These are phyloP conservation scores for Yamadazyma tumulicola DNA, from an alignment of 805 yeast genomes.

Conservation along the genomic window DNA sequence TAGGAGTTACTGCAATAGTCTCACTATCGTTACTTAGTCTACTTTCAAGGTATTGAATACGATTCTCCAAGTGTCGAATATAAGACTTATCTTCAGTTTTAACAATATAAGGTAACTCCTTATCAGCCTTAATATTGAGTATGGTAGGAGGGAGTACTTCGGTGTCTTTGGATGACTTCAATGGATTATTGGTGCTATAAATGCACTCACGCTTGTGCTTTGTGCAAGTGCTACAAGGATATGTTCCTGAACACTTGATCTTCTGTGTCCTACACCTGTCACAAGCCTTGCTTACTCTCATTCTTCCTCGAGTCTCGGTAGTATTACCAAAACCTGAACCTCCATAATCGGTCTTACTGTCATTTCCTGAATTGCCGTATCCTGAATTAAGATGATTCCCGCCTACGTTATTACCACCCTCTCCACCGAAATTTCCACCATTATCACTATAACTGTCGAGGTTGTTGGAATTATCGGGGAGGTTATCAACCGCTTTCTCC, in stretches of 20 bases:
- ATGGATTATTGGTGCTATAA: slow-evolving; percentile 12
- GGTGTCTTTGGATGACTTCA: background rate
- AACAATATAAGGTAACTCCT: slow-evolving; percentile 10
- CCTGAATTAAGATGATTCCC: too few relatives aligned
- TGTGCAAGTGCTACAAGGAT: slow-evolving; percentile 48
- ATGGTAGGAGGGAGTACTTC: slow-evolving; percentile 7
- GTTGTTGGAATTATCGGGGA: too few relatives aligned
- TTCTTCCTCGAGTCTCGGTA: slow-evolving; percentile 16
- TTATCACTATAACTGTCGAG: too few relatives aligned
- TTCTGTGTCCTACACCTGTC: slow-evolving; percentile 53
- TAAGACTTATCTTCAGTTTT: slow-evolving; percentile 16
- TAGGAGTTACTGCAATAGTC: slow-evolving; percentile 10
- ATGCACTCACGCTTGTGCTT: slow-evolving; percentile 34
- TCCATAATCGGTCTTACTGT: background rate
- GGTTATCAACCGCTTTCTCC: too few relatives aligned
- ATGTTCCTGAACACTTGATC: slow-evolving; percentile 53
- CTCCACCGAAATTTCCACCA: background rate
- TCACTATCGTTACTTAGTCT: slow-evolving; percentile 18
- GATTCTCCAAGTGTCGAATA: slow-evolving; percentile 34
- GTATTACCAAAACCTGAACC: background rate
- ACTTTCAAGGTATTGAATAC: slow-evolving; percentile 38
- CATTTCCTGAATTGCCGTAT: background rate
- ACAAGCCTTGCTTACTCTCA: slow-evolving; percentile 53
- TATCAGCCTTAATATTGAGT: slow-evolving; percentile 7
- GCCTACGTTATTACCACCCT: too few relatives aligned